Percentiles rank a stretch among this genome's conserved stretches.
Conservation (phyloP, 2,329 filamentous ascomycete species). For the Neofusicoccum sp. region DNA sequence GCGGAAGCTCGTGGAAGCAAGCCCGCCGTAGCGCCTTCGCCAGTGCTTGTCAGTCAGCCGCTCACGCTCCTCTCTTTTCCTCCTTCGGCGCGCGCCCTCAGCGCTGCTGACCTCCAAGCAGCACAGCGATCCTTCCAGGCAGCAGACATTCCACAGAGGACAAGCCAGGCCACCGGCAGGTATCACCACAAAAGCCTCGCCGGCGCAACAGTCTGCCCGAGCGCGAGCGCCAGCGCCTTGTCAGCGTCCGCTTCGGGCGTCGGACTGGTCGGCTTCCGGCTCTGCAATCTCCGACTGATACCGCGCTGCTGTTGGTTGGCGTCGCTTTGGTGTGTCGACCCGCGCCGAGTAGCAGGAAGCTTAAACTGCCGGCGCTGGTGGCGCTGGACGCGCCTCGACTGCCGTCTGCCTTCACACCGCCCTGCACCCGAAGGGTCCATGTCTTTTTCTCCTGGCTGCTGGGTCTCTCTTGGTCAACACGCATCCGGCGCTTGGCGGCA, state of each 20-base stretch:
- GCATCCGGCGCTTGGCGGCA: neutral
- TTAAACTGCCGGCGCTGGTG: neutral
- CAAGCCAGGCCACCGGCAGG: neutral
- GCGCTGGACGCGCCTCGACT: neutral
- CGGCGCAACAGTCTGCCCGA: neutral
- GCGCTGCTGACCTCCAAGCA: neutral
- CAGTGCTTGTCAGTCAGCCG: neutral
- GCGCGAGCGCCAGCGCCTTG: neutral
- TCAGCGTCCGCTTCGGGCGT: neutral
- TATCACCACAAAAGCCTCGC: neutral
- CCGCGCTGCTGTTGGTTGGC: too few relatives aligned
- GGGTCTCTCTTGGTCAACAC: too few relatives aligned
- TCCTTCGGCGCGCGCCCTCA: neutral
- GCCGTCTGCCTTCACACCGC: too few relatives aligned
- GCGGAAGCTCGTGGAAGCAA: conserved; percentile 4
- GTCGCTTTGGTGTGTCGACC: too few relatives aligned
- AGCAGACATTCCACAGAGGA: too few relatives aligned
- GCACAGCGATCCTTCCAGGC: neutral
- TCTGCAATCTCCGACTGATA: neutral
- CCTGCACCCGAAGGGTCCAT: too few relatives aligned
- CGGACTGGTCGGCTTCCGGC: neutral
- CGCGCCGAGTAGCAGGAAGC: neutral
- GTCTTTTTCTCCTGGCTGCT: too few relatives aligned
- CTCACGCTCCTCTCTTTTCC: neutral
- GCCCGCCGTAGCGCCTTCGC: neutral